Percentiles rank a stretch among this genome's conserved stretches.
Conservation (phyloP, 139 green algal species). For the Coelastrella sp. region DNA sequence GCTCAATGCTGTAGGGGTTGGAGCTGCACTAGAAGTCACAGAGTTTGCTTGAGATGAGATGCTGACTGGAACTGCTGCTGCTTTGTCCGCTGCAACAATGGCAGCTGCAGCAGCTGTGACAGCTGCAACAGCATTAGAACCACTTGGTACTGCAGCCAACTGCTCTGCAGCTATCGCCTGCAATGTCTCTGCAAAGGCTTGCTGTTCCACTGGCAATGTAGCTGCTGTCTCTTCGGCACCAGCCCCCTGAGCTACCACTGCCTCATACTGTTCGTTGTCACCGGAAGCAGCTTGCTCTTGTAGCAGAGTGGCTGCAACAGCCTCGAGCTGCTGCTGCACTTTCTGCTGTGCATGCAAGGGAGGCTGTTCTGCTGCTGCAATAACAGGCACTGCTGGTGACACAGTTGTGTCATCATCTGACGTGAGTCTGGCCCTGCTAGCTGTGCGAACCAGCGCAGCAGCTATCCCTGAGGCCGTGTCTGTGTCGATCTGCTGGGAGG, state of each 20-base stretch:
- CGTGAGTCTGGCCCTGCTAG: slow-evolving; percentile 7
- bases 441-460: slow-evolving; percentile 36
- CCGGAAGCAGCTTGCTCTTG: neutral
- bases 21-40: neutral
- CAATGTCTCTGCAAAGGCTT: slow-evolving; percentile 29
- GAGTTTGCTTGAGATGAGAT: neutral
- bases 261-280: too few relatives aligned
- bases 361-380: neutral
- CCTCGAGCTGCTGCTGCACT: slow-evolving; percentile 21
- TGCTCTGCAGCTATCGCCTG: slow-evolving; percentile 31
- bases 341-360: neutral
- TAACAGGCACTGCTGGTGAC: neutral
- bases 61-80: neutral
- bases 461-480: slow-evolving; percentile 10
- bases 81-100: neutral
- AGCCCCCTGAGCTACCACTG: too few relatives aligned
- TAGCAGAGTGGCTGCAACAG: neutral
- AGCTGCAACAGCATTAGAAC: neutral
- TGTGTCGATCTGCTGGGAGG: slow-evolving; percentile 4
- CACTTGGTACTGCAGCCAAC: slow-evolving; percentile 19
- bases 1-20: neutral
- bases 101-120: neutral
- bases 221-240: neutral
- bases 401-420: neutral
- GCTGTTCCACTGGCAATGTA: neutral